Evolutionary conservation across 2,329 filamentous ascomycete species (phyloP).

Genomic region (Penicillium sp.): DNA sequence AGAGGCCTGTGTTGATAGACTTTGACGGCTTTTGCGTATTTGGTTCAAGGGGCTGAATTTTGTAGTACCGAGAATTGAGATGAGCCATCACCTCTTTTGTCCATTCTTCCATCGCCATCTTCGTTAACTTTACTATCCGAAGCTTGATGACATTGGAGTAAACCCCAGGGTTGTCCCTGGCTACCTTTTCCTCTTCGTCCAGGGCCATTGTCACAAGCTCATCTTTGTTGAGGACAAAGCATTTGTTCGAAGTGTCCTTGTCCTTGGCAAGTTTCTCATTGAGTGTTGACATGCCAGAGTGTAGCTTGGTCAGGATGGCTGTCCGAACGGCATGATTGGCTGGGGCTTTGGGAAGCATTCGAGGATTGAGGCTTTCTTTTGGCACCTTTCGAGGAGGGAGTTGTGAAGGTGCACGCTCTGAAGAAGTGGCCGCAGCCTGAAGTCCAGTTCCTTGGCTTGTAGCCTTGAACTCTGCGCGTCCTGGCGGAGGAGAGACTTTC

Average conservation of each 20-base stretch:
- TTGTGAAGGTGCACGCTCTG: conserved; percentile 1
- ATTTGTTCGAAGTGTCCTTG: conserved; percentile 31
- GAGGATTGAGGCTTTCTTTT: conserved; percentile 47
- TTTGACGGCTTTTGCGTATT: conserved; percentile 44
- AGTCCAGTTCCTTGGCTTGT: neutral
- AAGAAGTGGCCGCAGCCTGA: neutral
- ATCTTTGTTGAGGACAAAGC: conserved; percentile 41
- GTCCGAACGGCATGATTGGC: conserved; percentile 43
- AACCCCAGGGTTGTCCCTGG: conserved; percentile 65
- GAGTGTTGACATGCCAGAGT: conserved; percentile 43
- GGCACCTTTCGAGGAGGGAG: conserved; percentile 33
- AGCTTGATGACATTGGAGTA: conserved; percentile 86
- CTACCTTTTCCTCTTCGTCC: conserved; percentile 74
- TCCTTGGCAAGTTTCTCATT: conserved; percentile 40
- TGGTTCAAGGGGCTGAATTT: conserved; percentile 23
- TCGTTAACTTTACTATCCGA: conserved; percentile 71
- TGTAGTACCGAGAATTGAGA: conserved; percentile 40
- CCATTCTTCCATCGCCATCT: conserved; percentile 74
- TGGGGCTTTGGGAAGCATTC: conserved; percentile 46
- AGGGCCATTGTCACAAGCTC: conserved; percentile 48
- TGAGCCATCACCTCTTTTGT: conserved; percentile 58
- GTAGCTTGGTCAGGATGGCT: conserved; percentile 46
- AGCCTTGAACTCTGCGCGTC: neutral
- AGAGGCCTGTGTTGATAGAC: conserved; percentile 69
- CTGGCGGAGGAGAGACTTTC: conserved; percentile 30